Conservation (phyloP, 805 yeast genomes). For the Candida xyloterini region DNA sequence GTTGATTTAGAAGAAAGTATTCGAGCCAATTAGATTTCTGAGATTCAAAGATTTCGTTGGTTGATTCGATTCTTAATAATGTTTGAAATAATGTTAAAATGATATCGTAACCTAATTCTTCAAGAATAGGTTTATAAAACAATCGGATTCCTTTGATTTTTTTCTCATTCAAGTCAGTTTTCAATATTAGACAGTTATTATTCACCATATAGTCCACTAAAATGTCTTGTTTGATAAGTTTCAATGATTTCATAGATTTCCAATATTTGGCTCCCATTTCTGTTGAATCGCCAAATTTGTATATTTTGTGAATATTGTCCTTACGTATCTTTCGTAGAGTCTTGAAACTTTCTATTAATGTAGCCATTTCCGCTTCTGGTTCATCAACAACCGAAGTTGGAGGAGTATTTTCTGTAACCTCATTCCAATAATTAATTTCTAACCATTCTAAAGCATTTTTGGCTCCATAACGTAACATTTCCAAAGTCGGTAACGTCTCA, state of each 20-base stretch:
- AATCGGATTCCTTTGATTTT: constrained; percentile 28
- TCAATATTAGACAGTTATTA: constrained; percentile 33
- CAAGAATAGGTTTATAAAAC: constrained; percentile 30
- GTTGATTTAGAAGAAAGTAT: constrained; percentile 19
- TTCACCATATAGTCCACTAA: constrained; percentile 29
- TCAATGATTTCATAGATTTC: constrained; percentile 34
- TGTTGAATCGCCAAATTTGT: constrained; percentile 43
- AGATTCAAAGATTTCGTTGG: not conserved
- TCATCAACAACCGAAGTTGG: constrained; percentile 24
- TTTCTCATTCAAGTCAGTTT: constrained; percentile 23
- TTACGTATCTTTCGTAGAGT: constrained; percentile 50
- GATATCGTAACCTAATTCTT: constrained; percentile 22
- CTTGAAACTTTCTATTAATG: constrained; percentile 39
- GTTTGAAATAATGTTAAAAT: constrained; percentile 15
- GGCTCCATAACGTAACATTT: constrained; percentile 59
- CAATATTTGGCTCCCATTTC: constrained; percentile 43
- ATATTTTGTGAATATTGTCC: constrained; percentile 37
- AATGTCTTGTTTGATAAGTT: constrained; percentile 12
- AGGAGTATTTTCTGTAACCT: constrained; percentile 23
- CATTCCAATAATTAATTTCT: constrained; percentile 67
- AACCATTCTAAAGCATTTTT: constrained; percentile 73
- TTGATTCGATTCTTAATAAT: constrained; percentile 12
- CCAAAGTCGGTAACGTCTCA: constrained; percentile 72
- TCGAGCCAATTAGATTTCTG: constrained; percentile 28
- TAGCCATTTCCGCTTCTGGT: constrained; percentile 10